Conservation (phyloP, 2,329 filamentous ascomycete species). For the Xylaria sp. region DNA sequence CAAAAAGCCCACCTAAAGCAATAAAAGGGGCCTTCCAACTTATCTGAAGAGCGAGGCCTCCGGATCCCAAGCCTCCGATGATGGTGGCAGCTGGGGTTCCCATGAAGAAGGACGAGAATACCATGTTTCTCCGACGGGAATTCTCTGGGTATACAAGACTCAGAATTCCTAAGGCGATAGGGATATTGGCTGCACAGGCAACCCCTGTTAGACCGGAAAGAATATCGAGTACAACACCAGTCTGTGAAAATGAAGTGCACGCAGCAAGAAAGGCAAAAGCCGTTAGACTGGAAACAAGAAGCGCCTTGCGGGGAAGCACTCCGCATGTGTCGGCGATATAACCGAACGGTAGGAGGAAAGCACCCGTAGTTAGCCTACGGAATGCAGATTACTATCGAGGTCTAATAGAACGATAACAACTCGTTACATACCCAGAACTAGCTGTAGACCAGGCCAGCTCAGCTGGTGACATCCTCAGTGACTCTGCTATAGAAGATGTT, state of each 20-base stretch:
- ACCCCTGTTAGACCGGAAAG: slow-evolving; percentile 49
- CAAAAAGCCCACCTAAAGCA: slow-evolving; percentile 48
- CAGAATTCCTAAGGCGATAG: slow-evolving; percentile 49
- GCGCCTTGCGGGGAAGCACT: slow-evolving; percentile 46
- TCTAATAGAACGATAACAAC: not conserved
- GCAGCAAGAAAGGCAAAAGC: slow-evolving; percentile 48
- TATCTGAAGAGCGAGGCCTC: slow-evolving; percentile 45
- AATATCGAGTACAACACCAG: slow-evolving; percentile 48
- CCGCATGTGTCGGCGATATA: slow-evolving; percentile 48
- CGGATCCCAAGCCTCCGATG: slow-evolving; percentile 51
- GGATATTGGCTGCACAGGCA: slow-evolving; percentile 50
- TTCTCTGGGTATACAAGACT: slow-evolving; percentile 48
- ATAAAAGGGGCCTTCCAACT: slow-evolving; percentile 51
- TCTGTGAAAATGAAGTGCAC: slow-evolving; percentile 45
- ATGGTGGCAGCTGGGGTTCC: slow-evolving; percentile 50
- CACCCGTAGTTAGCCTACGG: slow-evolving; percentile 48
- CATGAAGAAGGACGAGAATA: slow-evolving; percentile 51
- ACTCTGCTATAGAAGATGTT: slow-evolving; percentile 44
- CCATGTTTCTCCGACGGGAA: slow-evolving; percentile 50
- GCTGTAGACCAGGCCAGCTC: slow-evolving; percentile 50
- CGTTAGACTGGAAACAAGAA: slow-evolving; percentile 47
- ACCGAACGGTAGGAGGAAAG: slow-evolving; percentile 50
- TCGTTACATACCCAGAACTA: slow-evolving; percentile 48
- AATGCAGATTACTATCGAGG: not conserved
- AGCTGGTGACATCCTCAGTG: slow-evolving; percentile 47